phyloP scores from a whole-genome alignment of 495 filamentous ascomycete species.

The Xanthoparmelia taractica region DNA sequence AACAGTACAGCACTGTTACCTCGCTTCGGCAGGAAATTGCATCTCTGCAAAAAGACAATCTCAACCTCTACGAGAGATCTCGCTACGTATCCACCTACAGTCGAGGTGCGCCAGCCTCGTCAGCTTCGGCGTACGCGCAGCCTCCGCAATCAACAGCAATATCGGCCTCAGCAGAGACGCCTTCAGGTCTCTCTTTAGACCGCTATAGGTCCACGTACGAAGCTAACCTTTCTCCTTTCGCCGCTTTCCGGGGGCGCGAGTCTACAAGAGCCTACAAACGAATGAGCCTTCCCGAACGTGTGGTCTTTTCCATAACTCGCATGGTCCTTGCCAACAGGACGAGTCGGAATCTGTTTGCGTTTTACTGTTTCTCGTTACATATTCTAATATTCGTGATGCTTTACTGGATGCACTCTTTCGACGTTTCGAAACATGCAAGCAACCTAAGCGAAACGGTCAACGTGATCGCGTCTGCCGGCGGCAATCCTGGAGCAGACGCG shows the following conservation, averaged over 20 bases:
- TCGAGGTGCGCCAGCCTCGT: conserved; percentile 57
- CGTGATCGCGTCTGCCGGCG: conserved; percentile 37
- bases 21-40: conserved; percentile 85
- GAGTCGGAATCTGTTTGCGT: conserved; percentile 91
- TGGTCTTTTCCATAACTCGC: conserved; percentile 83
- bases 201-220: conserved; percentile 92
- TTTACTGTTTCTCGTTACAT: conserved; percentile 84
- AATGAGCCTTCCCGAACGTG: conserved; percentile 84
- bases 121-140: conserved; percentile 60
- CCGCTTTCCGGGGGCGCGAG: conserved; percentile 87
- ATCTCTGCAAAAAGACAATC: conserved; percentile 89
- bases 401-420: conserved; percentile 68
- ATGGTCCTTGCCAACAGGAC: conserved; percentile 85
- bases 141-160: conserved; percentile 69
- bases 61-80: conserved; percentile 96
- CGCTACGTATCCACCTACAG: conserved; percentile 91
- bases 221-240: conserved; percentile 89
- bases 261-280: conserved; percentile 86
- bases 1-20: conserved; percentile 71
- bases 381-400: conserved; percentile 77
- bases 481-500: conserved; percentile 34
- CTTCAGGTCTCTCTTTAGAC: conserved; percentile 63
- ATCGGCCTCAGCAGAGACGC: conserved; percentile 51
- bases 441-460: conserved; percentile 36
- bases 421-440: conserved; percentile 49